These are phyloP conservation scores for Dioszegia crocea DNA, from an alignment of 768 basidiomycete species.

Conservation along the genomic window DNA sequence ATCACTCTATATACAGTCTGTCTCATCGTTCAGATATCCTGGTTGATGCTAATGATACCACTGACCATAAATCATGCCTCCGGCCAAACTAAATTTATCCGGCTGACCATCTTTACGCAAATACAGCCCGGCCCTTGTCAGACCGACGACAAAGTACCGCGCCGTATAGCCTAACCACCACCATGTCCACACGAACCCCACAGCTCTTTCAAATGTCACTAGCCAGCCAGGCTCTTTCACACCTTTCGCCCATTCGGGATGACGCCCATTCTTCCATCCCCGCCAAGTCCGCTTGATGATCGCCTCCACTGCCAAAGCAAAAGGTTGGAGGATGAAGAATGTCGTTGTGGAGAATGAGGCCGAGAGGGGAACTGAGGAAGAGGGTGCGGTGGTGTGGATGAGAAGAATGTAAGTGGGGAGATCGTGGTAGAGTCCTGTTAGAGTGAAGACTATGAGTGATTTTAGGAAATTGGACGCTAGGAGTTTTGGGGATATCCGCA, in stretches of 20 bases:
- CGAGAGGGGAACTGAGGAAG: neutral
- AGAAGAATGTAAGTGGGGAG: slow-evolving; percentile 13
- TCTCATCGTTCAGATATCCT: neutral
- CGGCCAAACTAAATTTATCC: slow-evolving; percentile 14
- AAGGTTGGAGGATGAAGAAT: slow-evolving; percentile 39
- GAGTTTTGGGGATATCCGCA: neutral
- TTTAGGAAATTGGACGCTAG: slow-evolving; percentile 31
- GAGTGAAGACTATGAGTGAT: slow-evolving; percentile 34
- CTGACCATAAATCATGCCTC: slow-evolving; percentile 31
- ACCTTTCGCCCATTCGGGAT: neutral
- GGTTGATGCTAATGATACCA: slow-evolving; percentile 26
- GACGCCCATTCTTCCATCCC: slow-evolving; percentile 5
- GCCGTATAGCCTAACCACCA: slow-evolving; percentile 39
- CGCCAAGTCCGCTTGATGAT: slow-evolving; percentile 28
- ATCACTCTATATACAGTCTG: too few relatives aligned
- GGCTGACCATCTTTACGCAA: slow-evolving; percentile 5
- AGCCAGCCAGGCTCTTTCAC: slow-evolving; percentile 17
- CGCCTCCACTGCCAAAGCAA: slow-evolving; percentile 33
- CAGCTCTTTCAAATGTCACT: slow-evolving; percentile 20
- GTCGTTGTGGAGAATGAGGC: slow-evolving; percentile 18
- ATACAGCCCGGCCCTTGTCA: slow-evolving; percentile 25
- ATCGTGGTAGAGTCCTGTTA: slow-evolving; percentile 38
- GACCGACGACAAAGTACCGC: slow-evolving; percentile 29
- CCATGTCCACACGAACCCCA: slow-evolving; percentile 40
- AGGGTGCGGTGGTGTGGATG: neutral